Base-by-base conservation (phyloP, 1,284 basidiomycete genomes). In the Rugosomyces carneus region DNA sequence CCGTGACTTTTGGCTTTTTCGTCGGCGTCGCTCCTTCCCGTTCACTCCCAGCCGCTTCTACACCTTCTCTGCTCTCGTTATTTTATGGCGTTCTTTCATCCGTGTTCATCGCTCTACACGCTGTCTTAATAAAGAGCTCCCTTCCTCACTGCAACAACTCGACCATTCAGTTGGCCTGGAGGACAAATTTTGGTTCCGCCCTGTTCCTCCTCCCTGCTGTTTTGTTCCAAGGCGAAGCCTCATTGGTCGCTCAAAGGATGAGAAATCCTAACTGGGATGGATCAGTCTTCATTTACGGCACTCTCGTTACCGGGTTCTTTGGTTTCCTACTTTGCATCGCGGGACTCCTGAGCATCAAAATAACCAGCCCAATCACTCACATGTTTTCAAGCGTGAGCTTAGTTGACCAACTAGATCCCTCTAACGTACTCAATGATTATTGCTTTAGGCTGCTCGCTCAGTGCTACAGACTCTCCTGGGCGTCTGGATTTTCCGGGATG, bases 391-490 rank as follows among this genome's bases (percentile, higher is more conserved):
- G 80, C 56, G 82, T 84, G 56, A 61, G 79, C 27, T 29, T 40
- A 35, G 51, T 37, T 49, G 37, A 37, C 13, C 29, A 31, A 36
- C 49, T 24, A 44, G 43, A 29, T 11, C 24, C 18, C 43, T 37
- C 29, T 37, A 42, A 37, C 19, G 20, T 16, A 47, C 43, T 45
- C 36, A 31, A 45, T 8, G 29, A 26, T 11, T n/a, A 13, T 31
- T 11, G 29, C 19, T 34, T 15, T 46, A 84, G 81, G 84, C 83
- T 31, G 81, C 81, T 15, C 74, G 81, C 44, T 83, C 81, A 11
- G 85, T 87, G 7, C 65, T 88, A 27, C 84, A 89, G 63, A 87
- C 84, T 5, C 65, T 84, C 21, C 64, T 88, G 26, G 84, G 83
- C 11, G 80, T 84, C 26, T 76, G 71, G 71, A 63, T 84, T 13